A percentile compares a stretch with the other conserved stretches of the same genome.
Conservation (phyloP, 176 grass and related monocot genomes). For the Stipa capillata region DNA sequence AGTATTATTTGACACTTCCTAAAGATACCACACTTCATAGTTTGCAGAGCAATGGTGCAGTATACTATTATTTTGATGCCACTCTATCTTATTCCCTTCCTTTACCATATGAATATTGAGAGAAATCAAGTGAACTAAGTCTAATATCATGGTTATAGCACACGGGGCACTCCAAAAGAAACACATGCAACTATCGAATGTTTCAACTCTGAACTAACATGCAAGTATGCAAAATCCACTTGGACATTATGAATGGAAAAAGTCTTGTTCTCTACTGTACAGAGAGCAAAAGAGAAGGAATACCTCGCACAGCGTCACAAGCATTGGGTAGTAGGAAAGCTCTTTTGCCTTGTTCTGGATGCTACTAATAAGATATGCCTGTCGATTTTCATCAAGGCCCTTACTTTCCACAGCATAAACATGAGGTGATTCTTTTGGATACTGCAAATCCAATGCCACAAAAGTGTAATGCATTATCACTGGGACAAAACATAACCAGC, state of each 20-base stretch:
- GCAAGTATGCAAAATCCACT: neutral
- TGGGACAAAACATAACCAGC: neutral
- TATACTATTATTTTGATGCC: neutral
- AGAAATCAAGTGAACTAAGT: neutral
- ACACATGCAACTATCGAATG: neutral
- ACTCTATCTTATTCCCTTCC: neutral
- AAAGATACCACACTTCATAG: neutral
- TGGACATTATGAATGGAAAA: neutral
- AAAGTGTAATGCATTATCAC: neutral
- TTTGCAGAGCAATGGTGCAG: neutral
- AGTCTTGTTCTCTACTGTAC: neutral
- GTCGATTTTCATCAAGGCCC: conserved; percentile 76
- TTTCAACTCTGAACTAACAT: neutral
- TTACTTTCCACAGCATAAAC: conserved; percentile 71
- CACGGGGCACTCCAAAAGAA: neutral
- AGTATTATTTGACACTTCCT: neutral
- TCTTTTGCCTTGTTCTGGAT: conserved; percentile 72
- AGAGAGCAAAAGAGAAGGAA: conserved; percentile 1
- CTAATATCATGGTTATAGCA: neutral
- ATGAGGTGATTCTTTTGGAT: conserved; percentile 67
- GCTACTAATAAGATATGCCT: conserved; percentile 46
- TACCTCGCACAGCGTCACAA: conserved; percentile 83
- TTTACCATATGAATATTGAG: neutral
- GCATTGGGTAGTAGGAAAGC: conserved; percentile 65
- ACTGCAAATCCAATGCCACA: conserved; percentile 46